Conservation (phyloP, 352 stramenopile species). For the Phytopythium montanum region DNA sequence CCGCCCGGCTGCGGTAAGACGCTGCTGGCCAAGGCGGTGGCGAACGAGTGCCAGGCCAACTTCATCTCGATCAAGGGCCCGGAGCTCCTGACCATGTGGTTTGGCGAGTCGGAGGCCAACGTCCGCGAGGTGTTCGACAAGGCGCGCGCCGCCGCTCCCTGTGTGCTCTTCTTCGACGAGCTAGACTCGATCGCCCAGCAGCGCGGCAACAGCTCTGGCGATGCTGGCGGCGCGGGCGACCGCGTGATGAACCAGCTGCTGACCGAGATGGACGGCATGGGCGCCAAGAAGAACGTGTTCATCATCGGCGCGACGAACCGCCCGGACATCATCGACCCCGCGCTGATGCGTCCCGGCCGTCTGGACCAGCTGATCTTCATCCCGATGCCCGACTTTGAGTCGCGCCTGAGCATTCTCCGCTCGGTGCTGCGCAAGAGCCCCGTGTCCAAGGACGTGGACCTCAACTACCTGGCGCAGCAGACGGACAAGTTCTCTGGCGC, state of each 20-base stretch:
- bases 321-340: constrained; percentile 97
- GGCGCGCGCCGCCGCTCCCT: constrained; percentile 95
- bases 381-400: constrained; percentile 97
- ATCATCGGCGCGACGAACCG: constrained; percentile 96
- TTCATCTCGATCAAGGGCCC: constrained; percentile 99
- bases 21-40: constrained; percentile 99
- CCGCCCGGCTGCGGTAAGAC: constrained; percentile 99
- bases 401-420: constrained; percentile 94
- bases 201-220: constrained; percentile 92
- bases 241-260: constrained; percentile 99
- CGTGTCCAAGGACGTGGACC: constrained; percentile 97
- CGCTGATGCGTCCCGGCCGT: constrained; percentile 95
- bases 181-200: constrained; percentile 99
- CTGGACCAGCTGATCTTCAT: constrained; percentile 96
- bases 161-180: constrained; percentile 99
- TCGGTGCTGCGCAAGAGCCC: constrained; percentile 97
- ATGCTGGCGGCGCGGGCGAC: constrained; percentile 96
- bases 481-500: constrained; percentile 99
- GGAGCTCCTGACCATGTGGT: constrained; percentile 99
- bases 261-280: constrained; percentile 99
- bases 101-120: constrained; percentile 98
- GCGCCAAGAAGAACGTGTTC: constrained; percentile 99
- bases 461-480: constrained; percentile 95
- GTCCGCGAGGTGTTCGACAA: constrained; percentile 99
- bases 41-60: constrained; percentile 99